phyloP scores from a whole-genome alignment of 2,329 filamentous ascomycete genomes.

The Hypocreales sp. region DNA sequence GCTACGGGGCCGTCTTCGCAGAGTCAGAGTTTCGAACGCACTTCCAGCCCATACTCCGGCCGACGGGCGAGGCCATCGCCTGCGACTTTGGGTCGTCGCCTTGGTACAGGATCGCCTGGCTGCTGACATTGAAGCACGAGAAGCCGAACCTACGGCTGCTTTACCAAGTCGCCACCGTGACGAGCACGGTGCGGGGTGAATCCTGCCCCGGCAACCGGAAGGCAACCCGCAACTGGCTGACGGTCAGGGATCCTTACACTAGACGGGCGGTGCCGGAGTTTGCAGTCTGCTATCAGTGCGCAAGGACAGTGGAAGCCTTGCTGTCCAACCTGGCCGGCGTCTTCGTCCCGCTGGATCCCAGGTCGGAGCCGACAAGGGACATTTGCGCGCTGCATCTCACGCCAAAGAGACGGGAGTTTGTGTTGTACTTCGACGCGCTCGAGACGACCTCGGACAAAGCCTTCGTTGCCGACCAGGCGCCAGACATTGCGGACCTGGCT shows the following conservation, averaged over 20 bases:
- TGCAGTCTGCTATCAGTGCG: constrained; percentile 59
- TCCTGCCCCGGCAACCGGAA: constrained; percentile 43
- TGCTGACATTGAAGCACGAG: constrained; percentile 59
- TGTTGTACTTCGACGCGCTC: constrained; percentile 45
- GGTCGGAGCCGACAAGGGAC: constrained; percentile 29
- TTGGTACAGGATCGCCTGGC: constrained; percentile 77
- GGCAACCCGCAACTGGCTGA: constrained; percentile 55
- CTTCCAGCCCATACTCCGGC: constrained; percentile 44
- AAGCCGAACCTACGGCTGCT: constrained; percentile 53
- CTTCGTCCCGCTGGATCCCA: constrained; percentile 39
- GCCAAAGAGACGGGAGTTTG: constrained; percentile 34
- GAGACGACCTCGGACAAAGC: constrained; percentile 39
- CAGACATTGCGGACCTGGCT: constrained; percentile 47
- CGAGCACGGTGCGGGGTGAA: constrained; percentile 28
- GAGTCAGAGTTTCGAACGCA: constrained; percentile 50
- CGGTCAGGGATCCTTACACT: constrained; percentile 53
- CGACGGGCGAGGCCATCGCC: constrained; percentile 39
- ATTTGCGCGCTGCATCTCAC: constrained; percentile 55
- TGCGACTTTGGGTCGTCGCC: constrained; percentile 67
- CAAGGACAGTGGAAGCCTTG: constrained; percentile 53
- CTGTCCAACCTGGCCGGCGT: constrained; percentile 57
- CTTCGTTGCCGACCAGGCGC: constrained; percentile 23
- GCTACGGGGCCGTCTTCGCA: constrained; percentile 55
- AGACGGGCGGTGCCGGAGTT: constrained; percentile 53
- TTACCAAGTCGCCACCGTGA: constrained; percentile 48